Evolutionary conservation across 179 eudicot genomes (phyloP), one percentile per base, ranked within the genome.

Genomic region (Beta lomatogona): DNA sequence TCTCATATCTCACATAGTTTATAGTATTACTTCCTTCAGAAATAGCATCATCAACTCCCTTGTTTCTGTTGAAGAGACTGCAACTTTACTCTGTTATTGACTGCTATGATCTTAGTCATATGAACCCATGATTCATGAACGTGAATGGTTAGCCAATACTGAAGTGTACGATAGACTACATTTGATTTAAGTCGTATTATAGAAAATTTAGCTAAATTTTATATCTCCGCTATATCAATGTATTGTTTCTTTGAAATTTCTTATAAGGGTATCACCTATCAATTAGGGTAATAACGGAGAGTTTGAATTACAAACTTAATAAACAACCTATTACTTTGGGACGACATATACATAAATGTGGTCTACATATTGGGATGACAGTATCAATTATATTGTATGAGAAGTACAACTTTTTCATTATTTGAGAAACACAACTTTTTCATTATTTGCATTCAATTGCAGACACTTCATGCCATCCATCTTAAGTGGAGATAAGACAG

Each of bases 401-500:
- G 50, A 46, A 46, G 2, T 9, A 63, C 14, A 22, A 63, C 16
- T 14, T 11, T 31, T 25, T 63, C 68, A 21, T 68, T 68, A 19
- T 70, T 3, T 25, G 28, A 25, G 50, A 46, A 46, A 46, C 9
- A 63, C 14, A 22, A 63, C 16, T 14, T 11, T 31, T 25, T 63
- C 68, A 21, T 68, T 68, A 19, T 70, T 3, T 25, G 13, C 54
- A 28, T 18, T 55, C 61, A 73, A 63, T 60, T 78, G 57, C 81
- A 88, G 87, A 82, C 75, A 82, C 13, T 86, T 88, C 73, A 76
- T 83, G 71, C 65, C 13, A 13, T 86, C 88, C 12, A 3, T 81
- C 76, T 69, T 88, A 48, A 86, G 84, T 3, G 88, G 89, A 13
- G 93, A 91, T 82, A 83, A 78, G 77, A 90, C 88, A 50, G 90